phyloP scores from a whole-genome alignment of 768 basidiomycete genomes.

The Macrocybe gigantea region DNA sequence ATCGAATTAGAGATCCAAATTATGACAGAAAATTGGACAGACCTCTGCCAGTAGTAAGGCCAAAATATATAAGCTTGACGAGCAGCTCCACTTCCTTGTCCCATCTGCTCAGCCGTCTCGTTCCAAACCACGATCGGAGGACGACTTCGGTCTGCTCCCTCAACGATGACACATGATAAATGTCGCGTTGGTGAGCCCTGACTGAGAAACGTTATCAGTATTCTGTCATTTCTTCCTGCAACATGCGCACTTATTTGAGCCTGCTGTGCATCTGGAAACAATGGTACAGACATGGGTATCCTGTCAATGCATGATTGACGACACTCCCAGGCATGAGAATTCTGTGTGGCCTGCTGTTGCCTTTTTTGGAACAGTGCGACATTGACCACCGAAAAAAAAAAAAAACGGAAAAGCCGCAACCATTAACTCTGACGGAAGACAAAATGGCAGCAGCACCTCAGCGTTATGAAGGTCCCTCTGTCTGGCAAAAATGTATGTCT shows the following conservation, averaged over 20 bases:
- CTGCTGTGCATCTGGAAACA: slow-evolving; percentile 74
- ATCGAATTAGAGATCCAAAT: neutral
- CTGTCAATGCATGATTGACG: too few relatives aligned
- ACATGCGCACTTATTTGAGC: slow-evolving; percentile 73
- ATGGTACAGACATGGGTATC: slow-evolving; percentile 21
- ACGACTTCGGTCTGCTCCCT: slow-evolving; percentile 73
- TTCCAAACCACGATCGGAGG: slow-evolving; percentile 74
- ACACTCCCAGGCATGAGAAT: too few relatives aligned
- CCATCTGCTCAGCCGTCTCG: slow-evolving; percentile 74
- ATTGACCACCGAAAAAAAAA: neutral
- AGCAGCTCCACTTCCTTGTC: slow-evolving; percentile 73
- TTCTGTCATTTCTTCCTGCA: slow-evolving; percentile 6
- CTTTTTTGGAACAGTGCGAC: too few relatives aligned
- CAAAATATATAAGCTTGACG: slow-evolving; percentile 67
- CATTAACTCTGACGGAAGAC: slow-evolving; percentile 32
- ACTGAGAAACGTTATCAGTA: slow-evolving; percentile 36
- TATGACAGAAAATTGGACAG: slow-evolving; percentile 9
- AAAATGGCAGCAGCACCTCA: slow-evolving; percentile 20
- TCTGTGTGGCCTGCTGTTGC: too few relatives aligned
- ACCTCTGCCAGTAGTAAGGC: slow-evolving; percentile 74
- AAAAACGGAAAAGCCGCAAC: slow-evolving; percentile 11
- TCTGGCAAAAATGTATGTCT: slow-evolving; percentile 71
- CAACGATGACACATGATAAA: slow-evolving; percentile 69
- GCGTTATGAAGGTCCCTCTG: slow-evolving; percentile 47
- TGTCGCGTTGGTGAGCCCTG: slow-evolving; percentile 78